Conservation (phyloP, 768 basidiomycete species). For the Termitomyces sp. region DNA sequence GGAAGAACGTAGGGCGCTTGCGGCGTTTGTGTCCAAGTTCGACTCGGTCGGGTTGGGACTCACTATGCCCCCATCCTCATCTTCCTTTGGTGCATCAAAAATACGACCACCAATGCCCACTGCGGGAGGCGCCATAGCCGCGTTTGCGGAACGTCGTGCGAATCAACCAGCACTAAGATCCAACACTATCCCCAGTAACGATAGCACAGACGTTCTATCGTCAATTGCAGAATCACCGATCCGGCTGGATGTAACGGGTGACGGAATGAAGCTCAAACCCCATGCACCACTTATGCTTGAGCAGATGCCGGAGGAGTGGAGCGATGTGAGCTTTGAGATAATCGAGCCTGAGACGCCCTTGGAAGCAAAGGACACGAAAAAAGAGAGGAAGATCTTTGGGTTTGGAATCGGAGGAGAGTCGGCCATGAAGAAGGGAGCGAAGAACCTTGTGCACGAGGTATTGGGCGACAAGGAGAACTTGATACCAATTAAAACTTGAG, state of each 20-base stretch:
- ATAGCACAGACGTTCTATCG: slow-evolving; percentile 2
- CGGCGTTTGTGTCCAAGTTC: slow-evolving; percentile 78
- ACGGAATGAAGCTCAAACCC: slow-evolving; percentile 16
- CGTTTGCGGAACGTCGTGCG: slow-evolving; percentile 43
- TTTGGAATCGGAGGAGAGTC: slow-evolving; percentile 4
- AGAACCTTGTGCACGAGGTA: slow-evolving; percentile 28
- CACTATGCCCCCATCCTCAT: slow-evolving; percentile 16
- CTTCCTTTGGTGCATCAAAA: slow-evolving; percentile 28
- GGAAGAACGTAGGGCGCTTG: slow-evolving; percentile 71
- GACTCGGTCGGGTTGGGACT: slow-evolving; percentile 61
- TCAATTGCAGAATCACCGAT: slow-evolving; percentile 39
- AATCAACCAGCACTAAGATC: slow-evolving; percentile 18
- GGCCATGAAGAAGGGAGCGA: slow-evolving; percentile 13
- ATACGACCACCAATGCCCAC: slow-evolving; percentile 44
- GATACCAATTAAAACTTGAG: slow-evolving; percentile 14
- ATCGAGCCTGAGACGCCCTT: slow-evolving; percentile 13
- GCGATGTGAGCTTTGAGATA: slow-evolving; percentile 49
- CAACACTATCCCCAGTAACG: not conserved
- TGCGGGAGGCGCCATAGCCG: slow-evolving; percentile 43
- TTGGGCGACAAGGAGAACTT: slow-evolving; percentile 51
- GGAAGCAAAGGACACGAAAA: slow-evolving; percentile 8
- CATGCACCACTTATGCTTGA: slow-evolving; percentile 49
- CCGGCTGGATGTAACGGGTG: slow-evolving; percentile 32
- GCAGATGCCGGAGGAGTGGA: slow-evolving; percentile 52
- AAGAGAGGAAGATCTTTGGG: slow-evolving; percentile 8